Percentiles rank a stretch among this genome's conserved stretches.
These are phyloP conservation scores for Ophiostoma sp. DNA, from an alignment of 2,329 filamentous ascomycete genomes.

Conservation along the genomic window DNA sequence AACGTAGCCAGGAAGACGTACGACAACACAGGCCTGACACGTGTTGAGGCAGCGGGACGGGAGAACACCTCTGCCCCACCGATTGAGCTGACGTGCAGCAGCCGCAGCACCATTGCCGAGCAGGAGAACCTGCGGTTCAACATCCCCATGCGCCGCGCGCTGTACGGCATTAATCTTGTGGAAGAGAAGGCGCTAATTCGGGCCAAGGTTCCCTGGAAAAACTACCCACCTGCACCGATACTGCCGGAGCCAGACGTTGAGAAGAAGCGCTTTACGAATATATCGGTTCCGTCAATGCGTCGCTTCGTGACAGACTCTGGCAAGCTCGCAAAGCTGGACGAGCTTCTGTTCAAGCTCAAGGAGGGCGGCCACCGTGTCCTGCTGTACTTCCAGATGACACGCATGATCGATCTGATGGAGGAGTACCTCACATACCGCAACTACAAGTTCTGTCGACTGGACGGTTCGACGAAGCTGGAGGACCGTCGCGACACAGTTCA, in stretches of 20 bases:
- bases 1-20: conserved; percentile 67
- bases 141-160: conserved; percentile 60
- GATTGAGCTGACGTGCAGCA: conserved; percentile 71
- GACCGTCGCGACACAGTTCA: conserved; percentile 93
- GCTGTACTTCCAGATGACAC: conserved; percentile 99
- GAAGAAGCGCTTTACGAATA: conserved; percentile 81
- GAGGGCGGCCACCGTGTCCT: conserved; percentile 87
- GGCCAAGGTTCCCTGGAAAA: conserved; percentile 60
- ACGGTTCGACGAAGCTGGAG: conserved; percentile 95
- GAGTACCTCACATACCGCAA: conserved; percentile 98
- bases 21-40: conserved; percentile 62
- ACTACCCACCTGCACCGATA: conserved; percentile 59
- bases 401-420: conserved; percentile 99
- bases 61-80: conserved; percentile 81
- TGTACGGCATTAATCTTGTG: conserved; percentile 60
- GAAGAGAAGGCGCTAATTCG: conserved; percentile 72
- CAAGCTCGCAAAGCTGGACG: conserved; percentile 87
- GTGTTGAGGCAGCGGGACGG: conserved; percentile 74
- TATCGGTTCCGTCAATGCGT: conserved; percentile 90
- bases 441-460: conserved; percentile 95
- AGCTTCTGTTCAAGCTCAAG: conserved; percentile 83
- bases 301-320: conserved; percentile 97
- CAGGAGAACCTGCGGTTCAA: conserved; percentile 76
- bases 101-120: conserved; percentile 59
- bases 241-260: conserved; percentile 74